phyloP scores from a whole-genome alignment of 2,329 filamentous ascomycete species.

The Phialophora macrospora region DNA sequence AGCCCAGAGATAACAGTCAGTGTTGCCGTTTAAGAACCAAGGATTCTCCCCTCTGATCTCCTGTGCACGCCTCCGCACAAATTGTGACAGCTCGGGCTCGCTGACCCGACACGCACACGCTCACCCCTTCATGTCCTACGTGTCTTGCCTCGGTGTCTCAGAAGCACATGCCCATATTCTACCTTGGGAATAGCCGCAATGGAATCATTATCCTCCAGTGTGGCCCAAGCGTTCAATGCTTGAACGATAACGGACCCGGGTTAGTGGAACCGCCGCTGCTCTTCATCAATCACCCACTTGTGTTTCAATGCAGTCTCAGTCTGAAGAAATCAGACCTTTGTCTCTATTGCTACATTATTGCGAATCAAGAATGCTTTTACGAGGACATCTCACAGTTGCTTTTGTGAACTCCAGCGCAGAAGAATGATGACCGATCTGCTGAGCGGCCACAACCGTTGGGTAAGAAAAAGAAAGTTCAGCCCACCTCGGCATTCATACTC shows the following conservation, averaged over 20 bases:
- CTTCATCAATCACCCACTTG: not conserved
- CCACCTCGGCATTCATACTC: not conserved
- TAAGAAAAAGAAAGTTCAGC: not conserved
- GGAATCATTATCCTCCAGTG: not conserved
- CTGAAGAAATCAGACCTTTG: not conserved
- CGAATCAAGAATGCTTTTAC: not conserved
- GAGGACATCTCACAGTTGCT: not conserved
- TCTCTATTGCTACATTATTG: not conserved
- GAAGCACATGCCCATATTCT: slow-evolving; percentile 25
- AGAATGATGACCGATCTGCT: not conserved
- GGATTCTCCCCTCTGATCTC: not conserved
- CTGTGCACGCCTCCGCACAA: not conserved
- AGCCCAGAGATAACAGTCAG: not conserved
- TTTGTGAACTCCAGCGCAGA: not conserved
- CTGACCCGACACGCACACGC: not conserved
- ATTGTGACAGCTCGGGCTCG: not conserved
- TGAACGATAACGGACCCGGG: not conserved
- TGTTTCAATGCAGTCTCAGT: slow-evolving; percentile 4
- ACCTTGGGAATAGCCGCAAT: slow-evolving; percentile 10
- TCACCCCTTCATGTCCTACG: not conserved
- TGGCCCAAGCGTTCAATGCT: not conserved
- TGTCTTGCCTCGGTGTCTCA: not conserved
- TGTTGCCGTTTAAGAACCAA: not conserved
- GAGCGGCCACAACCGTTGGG: not conserved
- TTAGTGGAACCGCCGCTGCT: not conserved